Percentiles rank a stretch among this genome's conserved stretches.
These are phyloP conservation scores for Tuber indicum DNA, from an alignment of 495 filamentous ascomycete species.

Conservation along the genomic window DNA sequence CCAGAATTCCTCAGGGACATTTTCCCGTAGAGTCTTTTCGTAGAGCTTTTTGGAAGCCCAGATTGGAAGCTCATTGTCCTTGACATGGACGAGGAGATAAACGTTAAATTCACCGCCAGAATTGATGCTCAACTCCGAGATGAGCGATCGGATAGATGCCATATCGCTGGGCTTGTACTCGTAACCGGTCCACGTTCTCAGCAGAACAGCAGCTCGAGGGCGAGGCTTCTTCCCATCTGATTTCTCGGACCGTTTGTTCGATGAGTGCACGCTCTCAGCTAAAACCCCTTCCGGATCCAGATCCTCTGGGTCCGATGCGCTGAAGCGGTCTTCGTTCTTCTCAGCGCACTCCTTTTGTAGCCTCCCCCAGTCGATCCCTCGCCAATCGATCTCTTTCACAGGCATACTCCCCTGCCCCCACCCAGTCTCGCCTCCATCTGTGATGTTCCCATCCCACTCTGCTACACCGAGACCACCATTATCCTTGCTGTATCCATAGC, in stretches of 20 bases:
- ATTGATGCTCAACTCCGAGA: slow-evolving; percentile 64
- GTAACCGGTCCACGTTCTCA: slow-evolving; percentile 63
- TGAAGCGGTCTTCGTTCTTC: slow-evolving; percentile 58
- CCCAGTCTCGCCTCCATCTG: slow-evolving; percentile 64
- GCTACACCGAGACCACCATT: slow-evolving; percentile 77
- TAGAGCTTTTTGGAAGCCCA: slow-evolving; percentile 53
- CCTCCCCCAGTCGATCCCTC: slow-evolving; percentile 61
- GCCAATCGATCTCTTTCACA: slow-evolving; percentile 54
- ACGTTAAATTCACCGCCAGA: slow-evolving; percentile 73
- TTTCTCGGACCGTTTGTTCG: neutral
- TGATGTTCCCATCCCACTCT: slow-evolving; percentile 69
- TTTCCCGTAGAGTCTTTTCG: slow-evolving; percentile 53
- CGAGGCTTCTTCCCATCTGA: slow-evolving; percentile 42
- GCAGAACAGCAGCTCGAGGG: slow-evolving; percentile 60
- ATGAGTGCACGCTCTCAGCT: neutral
- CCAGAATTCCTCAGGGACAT: slow-evolving; percentile 77
- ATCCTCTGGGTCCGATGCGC: slow-evolving; percentile 13
- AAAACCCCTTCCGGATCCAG: neutral
- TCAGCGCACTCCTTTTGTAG: slow-evolving; percentile 60
- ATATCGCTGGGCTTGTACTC: slow-evolving; percentile 64
- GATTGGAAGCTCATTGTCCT: slow-evolving; percentile 53
- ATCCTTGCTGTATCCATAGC: slow-evolving; percentile 69
- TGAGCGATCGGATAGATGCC: slow-evolving; percentile 62
- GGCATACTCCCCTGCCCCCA: slow-evolving; percentile 33
- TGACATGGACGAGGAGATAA: slow-evolving; percentile 67